Conservation (phyloP, 345 rosid species). For the Gossypioides kirkii region DNA sequence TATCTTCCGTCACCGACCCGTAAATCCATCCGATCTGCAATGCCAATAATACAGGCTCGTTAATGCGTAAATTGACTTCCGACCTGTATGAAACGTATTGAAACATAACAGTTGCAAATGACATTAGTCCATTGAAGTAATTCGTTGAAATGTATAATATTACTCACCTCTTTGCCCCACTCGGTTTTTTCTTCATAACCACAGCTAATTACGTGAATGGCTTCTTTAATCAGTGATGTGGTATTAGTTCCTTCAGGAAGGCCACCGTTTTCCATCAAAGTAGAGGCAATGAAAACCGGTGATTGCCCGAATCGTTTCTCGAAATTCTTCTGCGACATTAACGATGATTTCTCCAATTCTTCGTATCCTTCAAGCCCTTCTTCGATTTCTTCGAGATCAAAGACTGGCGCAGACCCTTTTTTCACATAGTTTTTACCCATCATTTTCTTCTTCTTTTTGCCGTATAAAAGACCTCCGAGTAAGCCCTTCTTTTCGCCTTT, state of each 20-base stretch:
- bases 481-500: slow-evolving; percentile 54
- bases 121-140: too few relatives aligned
- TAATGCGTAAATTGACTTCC: neutral
- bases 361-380: slow-evolving; percentile 96
- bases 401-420: slow-evolving; percentile 52
- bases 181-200: slow-evolving; percentile 97
- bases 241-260: slow-evolving; percentile 82
- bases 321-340: slow-evolving; percentile 91
- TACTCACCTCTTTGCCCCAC: slow-evolving; percentile 93
- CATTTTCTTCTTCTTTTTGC: slow-evolving; percentile 59
- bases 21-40: slow-evolving; percentile 94
- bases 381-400: slow-evolving; percentile 89
- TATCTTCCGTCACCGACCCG: slow-evolving; percentile 88
- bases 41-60: neutral
- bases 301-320: slow-evolving; percentile 96
- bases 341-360: slow-evolving; percentile 82
- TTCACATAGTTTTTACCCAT: slow-evolving; percentile 57
- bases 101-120: too few relatives aligned
- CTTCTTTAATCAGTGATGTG: slow-evolving; percentile 75
- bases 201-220: slow-evolving; percentile 89
- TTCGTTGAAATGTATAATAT: neutral
- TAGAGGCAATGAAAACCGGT: slow-evolving; percentile 83
- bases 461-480: slow-evolving; percentile 35
- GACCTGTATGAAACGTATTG: neutral
- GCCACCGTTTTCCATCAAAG: slow-evolving; percentile 91